phyloP scores from a whole-genome alignment of 257 asterid species.

The Solanum medicagineum region DNA sequence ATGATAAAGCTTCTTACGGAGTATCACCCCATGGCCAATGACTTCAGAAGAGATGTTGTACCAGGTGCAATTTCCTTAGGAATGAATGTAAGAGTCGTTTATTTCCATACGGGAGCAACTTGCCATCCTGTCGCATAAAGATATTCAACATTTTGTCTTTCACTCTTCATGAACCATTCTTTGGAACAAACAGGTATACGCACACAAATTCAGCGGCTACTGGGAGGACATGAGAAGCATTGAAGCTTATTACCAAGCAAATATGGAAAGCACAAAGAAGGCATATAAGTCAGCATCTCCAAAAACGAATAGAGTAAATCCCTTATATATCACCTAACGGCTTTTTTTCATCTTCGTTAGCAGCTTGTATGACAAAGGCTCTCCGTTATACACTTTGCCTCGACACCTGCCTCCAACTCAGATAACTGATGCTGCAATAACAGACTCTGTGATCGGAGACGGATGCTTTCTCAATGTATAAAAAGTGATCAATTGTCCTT shows the following conservation, averaged over 20 bases:
- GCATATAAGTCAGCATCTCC: slow-evolving; percentile 38
- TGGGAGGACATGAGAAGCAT: slow-evolving; percentile 93
- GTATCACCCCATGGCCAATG: slow-evolving; percentile 51
- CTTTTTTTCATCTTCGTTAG: slow-evolving; percentile 2
- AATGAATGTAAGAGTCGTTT: slow-evolving; percentile 42
- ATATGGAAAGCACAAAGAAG: slow-evolving; percentile 45
- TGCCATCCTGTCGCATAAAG: background rate
- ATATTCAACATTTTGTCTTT: background rate
- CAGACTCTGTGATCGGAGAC: slow-evolving; percentile 64
- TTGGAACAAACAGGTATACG: slow-evolving; percentile 29
- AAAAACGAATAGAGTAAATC: background rate
- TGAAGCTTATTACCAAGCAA: slow-evolving; percentile 59
- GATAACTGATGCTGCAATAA: slow-evolving; percentile 53
- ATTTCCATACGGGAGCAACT: background rate
- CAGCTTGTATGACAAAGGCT: slow-evolving; percentile 52
- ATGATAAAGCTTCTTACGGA: slow-evolving; percentile 60
- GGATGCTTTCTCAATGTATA: slow-evolving; percentile 77
- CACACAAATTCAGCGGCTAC: slow-evolving; percentile 49
- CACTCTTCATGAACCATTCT: background rate
- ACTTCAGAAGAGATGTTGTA: slow-evolving; percentile 51
- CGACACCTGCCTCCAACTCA: slow-evolving; percentile 86
- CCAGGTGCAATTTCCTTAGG: slow-evolving; percentile 76
- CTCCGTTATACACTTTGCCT: slow-evolving; percentile 72
- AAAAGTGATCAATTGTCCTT: background rate
- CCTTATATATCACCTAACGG: background rate